Evolutionary conservation across 1,139 yeast species (phyloP).

Genomic region (Kurtzmaniella quercitrusa): DNA sequence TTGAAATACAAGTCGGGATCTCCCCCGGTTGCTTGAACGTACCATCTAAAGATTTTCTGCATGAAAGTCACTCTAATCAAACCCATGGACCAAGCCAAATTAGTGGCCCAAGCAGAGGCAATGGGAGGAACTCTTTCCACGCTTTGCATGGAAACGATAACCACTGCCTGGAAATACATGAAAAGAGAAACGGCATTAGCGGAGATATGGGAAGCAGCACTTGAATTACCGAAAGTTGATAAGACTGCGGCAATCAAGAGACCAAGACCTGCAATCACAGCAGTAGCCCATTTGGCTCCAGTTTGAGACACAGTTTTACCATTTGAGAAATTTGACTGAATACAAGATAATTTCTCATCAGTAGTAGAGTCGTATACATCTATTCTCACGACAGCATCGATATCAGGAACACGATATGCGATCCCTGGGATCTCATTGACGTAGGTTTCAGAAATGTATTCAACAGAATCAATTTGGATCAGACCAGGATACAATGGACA

Average conservation of each 20-base stretch:
- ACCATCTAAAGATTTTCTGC: slow-evolving; percentile 80
- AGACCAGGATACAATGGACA: slow-evolving; percentile 74
- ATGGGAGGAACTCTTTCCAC: slow-evolving; percentile 76
- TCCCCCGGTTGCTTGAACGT: slow-evolving; percentile 77
- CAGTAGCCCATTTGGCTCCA: slow-evolving; percentile 84
- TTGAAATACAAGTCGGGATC: slow-evolving; percentile 58
- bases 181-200: slow-evolving; percentile 74
- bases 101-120: slow-evolving; percentile 78
- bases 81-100: slow-evolving; percentile 86
- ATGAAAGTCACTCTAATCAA: slow-evolving; percentile 62
- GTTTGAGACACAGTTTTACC: slow-evolving; percentile 73
- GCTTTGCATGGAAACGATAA: slow-evolving; percentile 65
- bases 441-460: slow-evolving; percentile 47
- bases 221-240: slow-evolving; percentile 73
- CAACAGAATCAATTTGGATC: slow-evolving; percentile 62
- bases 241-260: slow-evolving; percentile 62
- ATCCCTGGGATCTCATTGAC: slow-evolving; percentile 60
- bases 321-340: slow-evolving; percentile 65
- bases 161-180: slow-evolving; percentile 74
- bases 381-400: slow-evolving; percentile 68
- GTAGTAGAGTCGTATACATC: slow-evolving; percentile 32
- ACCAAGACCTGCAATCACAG: slow-evolving; percentile 77
- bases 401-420: slow-evolving; percentile 72
- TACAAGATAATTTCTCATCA: slow-evolving; percentile 54
- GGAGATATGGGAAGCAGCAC: slow-evolving; percentile 73